Evolutionary conservation across 2,329 filamentous ascomycete species (phyloP).

Genomic region (Helotiales sp.): DNA sequence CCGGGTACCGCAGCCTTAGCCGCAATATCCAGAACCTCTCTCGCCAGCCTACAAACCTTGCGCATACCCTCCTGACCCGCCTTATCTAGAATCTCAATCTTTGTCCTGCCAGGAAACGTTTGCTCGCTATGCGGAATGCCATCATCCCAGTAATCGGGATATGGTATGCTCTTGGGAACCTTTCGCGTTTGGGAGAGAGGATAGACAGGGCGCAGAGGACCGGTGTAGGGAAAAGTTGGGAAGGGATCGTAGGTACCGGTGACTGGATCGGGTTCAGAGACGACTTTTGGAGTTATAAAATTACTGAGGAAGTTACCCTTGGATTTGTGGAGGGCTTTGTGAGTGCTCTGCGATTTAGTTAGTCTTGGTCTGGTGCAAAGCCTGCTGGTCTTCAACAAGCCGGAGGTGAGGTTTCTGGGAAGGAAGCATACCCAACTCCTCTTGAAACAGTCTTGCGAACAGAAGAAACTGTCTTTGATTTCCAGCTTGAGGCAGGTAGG

Average conservation of each 20-base stretch:
- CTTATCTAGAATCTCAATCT: constrained; percentile 81
- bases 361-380: constrained; percentile 15
- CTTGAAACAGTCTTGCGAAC: constrained; percentile 98
- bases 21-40: constrained; percentile 92
- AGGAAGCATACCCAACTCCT: constrained; percentile 82
- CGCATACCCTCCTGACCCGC: constrained; percentile 85
- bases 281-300: constrained; percentile 76
- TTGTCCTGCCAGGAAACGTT: constrained; percentile 70
- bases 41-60: constrained; percentile 83
- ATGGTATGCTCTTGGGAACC: constrained; percentile 78
- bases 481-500: constrained; percentile 92
- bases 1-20: constrained; percentile 85
- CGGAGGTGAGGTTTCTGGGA: background rate
- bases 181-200: constrained; percentile 74
- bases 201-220: constrained; percentile 83
- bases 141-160: constrained; percentile 86
- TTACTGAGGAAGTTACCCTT: constrained; percentile 76
- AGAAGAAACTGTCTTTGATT: constrained; percentile 91
- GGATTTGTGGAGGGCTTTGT: constrained; percentile 85
- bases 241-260: constrained; percentile 92
- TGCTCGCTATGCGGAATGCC: constrained; percentile 72
- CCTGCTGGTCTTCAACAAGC: background rate
- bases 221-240: constrained; percentile 83
- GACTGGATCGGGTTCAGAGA: constrained; percentile 90
- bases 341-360: constrained; percentile 63